Base-by-base conservation (phyloP, 2,329 filamentous ascomycete genomes). In the Pseudogymnoascus sp. region DNA sequence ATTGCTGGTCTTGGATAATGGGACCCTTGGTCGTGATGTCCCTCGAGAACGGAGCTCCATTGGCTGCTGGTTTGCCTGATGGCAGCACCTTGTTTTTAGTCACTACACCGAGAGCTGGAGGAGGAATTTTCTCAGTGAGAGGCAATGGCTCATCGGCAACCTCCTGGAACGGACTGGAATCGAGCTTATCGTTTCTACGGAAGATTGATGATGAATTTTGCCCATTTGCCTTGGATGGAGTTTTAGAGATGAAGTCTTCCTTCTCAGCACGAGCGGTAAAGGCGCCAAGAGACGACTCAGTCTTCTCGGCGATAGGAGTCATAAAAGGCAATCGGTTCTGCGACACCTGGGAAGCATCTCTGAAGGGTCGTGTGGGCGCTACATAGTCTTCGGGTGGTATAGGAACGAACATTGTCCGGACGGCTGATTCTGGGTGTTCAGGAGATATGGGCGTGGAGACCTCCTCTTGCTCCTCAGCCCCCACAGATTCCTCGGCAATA, bases 231-330 rank as follows among this genome's bases (percentile, higher is more conserved):
- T 87, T 88, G 68, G 85, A 91, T 13, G 92, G 92, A 4, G 91
- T 95, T 75, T 94, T 96, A 58, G 85, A 81, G 61, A 81, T 81
- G 69, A 85, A 78, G 73, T 82, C 82, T 66, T 82, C 81, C 73
- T 83, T 82, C 68, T 79, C 79, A 61, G 79, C 72, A 66, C 80
- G 76, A 60, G 84, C 81, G 29, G 83, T 85, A 4, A 84, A 82
- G 42, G 88, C 76, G 36, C 88, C 88, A 4, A 97, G 77, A 0
- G 92, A 97, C 9, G 87, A 89, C 75, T 99, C 94, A 0, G 94
- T 99, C 69, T 91, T 87, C 74, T 99, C 94, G 1, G 94, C 93
- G 67, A 99, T 99, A 1, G 94, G 94, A 0, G 94, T 99, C 94
- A 99, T 97, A 74, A 97, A 99, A 2, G 93, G 94, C 8, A 97